Conservation (phyloP, 805 yeast species). For the Monosporozyma unispora region DNA sequence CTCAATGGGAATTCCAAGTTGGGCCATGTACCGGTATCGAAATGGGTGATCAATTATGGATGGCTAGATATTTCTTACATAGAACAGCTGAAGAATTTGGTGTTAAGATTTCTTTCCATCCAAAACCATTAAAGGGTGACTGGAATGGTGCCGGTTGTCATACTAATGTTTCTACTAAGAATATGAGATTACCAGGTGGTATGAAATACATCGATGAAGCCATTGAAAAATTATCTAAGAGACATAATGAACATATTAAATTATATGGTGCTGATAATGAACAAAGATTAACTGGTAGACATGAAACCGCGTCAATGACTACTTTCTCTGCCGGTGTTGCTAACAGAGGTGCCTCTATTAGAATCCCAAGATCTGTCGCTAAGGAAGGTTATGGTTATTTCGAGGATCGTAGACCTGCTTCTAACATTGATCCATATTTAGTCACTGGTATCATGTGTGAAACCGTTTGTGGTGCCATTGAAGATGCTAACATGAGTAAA, state of each 20-base stretch:
- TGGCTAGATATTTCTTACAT: conserved; percentile 84
- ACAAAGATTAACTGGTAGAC: conserved; percentile 92
- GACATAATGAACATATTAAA: conserved; percentile 93
- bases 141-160: conserved; percentile 99
- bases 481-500: conserved; percentile 90
- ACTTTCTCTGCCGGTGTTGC: conserved; percentile 95
- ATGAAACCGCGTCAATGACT: conserved; percentile 94
- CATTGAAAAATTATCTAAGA: conserved; percentile 83
- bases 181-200: conserved; percentile 93
- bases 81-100: conserved; percentile 99
- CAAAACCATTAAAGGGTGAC: conserved; percentile 97
- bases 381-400: conserved; percentile 97
- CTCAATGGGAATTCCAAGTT: conserved; percentile 99
- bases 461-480: conserved; percentile 89
- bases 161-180: conserved; percentile 90
- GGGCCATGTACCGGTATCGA: conserved; percentile 94
- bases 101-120: conserved; percentile 97
- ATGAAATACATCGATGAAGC: conserved; percentile 91
- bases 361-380: conserved; percentile 98
- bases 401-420: conserved; percentile 99
- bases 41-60: conserved; percentile 97
- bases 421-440: conserved; percentile 97
- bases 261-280: conserved; percentile 95
- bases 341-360: conserved; percentile 97
- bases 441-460: conserved; percentile 98